Base-by-base conservation (phyloP, 78 protist species). In the Dictyostelium intermedium region DNA sequence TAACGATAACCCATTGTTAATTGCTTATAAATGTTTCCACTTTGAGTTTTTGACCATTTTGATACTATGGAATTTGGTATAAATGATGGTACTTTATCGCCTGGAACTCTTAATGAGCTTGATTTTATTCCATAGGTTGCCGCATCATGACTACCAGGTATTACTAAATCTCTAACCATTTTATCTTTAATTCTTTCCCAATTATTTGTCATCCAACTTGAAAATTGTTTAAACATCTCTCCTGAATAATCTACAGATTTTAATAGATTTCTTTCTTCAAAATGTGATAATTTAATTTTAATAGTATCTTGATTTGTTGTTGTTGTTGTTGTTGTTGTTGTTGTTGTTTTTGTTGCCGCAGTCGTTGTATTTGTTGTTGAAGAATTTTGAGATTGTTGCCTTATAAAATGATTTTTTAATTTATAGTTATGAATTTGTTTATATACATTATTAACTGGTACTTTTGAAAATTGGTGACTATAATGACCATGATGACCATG, bases 11-110 rank as follows among this genome's bases (percentile, higher is more conserved):
- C 82, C 39, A 74, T 14, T 74, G 18, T 23, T 23, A 74, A 39
- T 39, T 37, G 82, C 39, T 74, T 74, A 20, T 32, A 74, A 5
- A 74, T 74, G 23, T 23, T 23, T 18, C 50, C 82, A 74, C 82
- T 74, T 37, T 74, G 82, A 37, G 82, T 74, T 39, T 39, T 74
- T 23, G 82, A 74, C 82, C 82, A 74, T 74, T 39, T 74, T 16
- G 56, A 37, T 2, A 74, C 32, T 0, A 74, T 37, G 8, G 43
- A 32, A 23, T 74, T 74, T 74, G 82, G 82, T 16, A 30, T 11
- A 39, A 37, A 37, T 20, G 34, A 39, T 23, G 82, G 82, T 9
- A 23, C 8, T 39, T 45, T 74, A 74, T 39, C 32, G 5, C 41
- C 53, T 34, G 82, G 56, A 9, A 30, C 32, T 39, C 53, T 32